Conservation (phyloP, 2,329 filamentous ascomycete genomes). For the Fusarium penzigii region DNA sequence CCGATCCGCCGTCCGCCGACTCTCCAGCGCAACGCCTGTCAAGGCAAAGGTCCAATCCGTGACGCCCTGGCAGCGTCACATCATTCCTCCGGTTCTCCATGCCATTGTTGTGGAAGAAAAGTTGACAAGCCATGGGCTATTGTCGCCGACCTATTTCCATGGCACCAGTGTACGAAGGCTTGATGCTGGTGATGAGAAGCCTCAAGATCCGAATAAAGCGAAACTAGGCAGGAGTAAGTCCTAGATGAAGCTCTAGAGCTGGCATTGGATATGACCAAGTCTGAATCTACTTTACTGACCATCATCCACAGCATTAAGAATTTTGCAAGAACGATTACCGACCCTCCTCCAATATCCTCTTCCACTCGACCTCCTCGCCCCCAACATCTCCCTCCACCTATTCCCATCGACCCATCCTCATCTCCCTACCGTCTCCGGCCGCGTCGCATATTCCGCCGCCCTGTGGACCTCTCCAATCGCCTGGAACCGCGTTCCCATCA, state of each 20-base stretch:
- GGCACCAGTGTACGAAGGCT: conserved; percentile 32
- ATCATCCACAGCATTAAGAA: conserved; percentile 54
- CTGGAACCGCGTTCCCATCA: conserved; percentile 88
- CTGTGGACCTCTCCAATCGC: conserved; percentile 95
- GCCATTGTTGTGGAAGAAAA: conserved; percentile 3
- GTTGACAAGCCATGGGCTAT: conserved; percentile 10
- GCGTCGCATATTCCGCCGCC: conserved; percentile 87
- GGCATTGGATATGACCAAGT: not conserved
- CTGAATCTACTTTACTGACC: conserved; percentile 5
- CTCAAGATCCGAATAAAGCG: conserved; percentile 57
- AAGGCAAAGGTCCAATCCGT: conserved; percentile 33
- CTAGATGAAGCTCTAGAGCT: not conserved
- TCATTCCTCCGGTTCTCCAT: conserved; percentile 6
- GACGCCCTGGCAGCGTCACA: conserved; percentile 11
- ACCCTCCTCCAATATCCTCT: conserved; percentile 66
- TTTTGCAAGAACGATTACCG: conserved; percentile 67
- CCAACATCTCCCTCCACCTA: conserved; percentile 70
- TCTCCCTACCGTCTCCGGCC: conserved; percentile 88
- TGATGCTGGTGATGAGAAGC: conserved; percentile 34
- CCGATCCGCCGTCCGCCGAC: conserved; percentile 30
- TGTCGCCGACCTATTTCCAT: conserved; percentile 35
- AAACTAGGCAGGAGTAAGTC: conserved; percentile 64
- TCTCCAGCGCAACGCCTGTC: conserved; percentile 32
- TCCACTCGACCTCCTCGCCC: conserved; percentile 74
- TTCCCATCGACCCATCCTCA: conserved; percentile 80